Evolutionary conservation across 352 stramenopile genomes (phyloP), one percentile per base, ranked within the genome.

Genomic region (Globisporangium perplexum): DNA sequence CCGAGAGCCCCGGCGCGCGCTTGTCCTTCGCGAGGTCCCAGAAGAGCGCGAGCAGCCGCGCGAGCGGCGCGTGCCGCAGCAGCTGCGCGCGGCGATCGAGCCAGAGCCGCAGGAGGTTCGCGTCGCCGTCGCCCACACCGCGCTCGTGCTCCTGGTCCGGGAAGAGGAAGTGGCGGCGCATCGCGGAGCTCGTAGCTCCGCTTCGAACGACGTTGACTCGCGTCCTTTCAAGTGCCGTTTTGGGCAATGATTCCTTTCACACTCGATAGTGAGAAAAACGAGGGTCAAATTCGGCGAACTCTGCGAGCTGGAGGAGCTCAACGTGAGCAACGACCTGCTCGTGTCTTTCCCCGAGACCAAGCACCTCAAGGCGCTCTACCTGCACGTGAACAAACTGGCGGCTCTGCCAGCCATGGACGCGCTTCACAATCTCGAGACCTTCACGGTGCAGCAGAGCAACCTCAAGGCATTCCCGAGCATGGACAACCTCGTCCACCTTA

Each of bases 81-180:
- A 82, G 61, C 15, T 56, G 54, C 17, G 55, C 52, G n/a, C 80
- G 69, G 20, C 77, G 72, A 46, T 60, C 57, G 28, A 83, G 70
- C 77, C 77, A 88, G 49, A 82, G 60, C 17, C 39, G 50, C 28
- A 88, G 68, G 38, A 88, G 55, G 39, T 77, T 87, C 47, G 60
- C 44, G 24, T 72, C 69, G 26, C 61, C 60, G 24, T 84, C 71
- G 20, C 79, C 79, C n/a, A 90, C 68, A 57, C 79, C 84, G 10
- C 61, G 70, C 59, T 90, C 79, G 18, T 66, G 51, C 66, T 73
- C 74, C 35, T 90, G 67, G 42, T 82, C 66, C 3, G 67, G 57
- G 62, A 79, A 90, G 36, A 90, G 65, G 50, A 69, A 84, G 62
- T 90, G 79, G 6, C 76, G 70, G 20, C 79, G 74, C 71, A 90